Percentiles rank a stretch among this genome's conserved stretches.
Conservation (phyloP, 108 stramenopile genomes). For the Hondaea fermentalgiana region DNA sequence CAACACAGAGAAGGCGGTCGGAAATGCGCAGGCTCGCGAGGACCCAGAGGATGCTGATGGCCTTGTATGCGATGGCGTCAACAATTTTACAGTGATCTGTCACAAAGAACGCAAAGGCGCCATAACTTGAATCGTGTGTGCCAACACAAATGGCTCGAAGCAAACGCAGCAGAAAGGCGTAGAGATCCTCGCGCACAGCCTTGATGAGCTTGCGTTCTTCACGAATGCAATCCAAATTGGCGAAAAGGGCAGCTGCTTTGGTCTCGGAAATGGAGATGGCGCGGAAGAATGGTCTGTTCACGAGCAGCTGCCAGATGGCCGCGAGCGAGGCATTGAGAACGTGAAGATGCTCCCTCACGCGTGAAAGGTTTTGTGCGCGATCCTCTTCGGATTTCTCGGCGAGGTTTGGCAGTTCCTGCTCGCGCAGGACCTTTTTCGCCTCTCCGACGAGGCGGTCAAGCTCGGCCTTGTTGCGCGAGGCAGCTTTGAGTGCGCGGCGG, state of each 20-base stretch:
- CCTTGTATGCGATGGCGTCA: not conserved
- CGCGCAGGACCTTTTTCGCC: not conserved
- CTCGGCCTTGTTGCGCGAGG: not conserved
- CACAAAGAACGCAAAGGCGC: not conserved
- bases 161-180: not conserved
- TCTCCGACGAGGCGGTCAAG: not conserved
- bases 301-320: not conserved
- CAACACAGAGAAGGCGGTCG: not conserved
- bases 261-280: not conserved
- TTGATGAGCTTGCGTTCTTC: not conserved
- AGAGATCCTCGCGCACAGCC: not conserved
- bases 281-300: not conserved
- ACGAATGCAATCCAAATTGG: not conserved
- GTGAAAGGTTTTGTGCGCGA: not conserved
- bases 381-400: not conserved
- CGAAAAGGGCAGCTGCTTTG: not conserved
- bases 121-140: not conserved
- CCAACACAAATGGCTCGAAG: not conserved
- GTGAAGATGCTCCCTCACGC: not conserved
- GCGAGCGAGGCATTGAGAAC: not conserved
- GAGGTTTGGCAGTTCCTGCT: not conserved
- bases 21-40: conserved; percentile 5
- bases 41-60: not conserved
- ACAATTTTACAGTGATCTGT: not conserved
- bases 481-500: not conserved